Conservation (phyloP, 2,329 filamentous ascomycete genomes). For the Davidsoniella virescens region DNA sequence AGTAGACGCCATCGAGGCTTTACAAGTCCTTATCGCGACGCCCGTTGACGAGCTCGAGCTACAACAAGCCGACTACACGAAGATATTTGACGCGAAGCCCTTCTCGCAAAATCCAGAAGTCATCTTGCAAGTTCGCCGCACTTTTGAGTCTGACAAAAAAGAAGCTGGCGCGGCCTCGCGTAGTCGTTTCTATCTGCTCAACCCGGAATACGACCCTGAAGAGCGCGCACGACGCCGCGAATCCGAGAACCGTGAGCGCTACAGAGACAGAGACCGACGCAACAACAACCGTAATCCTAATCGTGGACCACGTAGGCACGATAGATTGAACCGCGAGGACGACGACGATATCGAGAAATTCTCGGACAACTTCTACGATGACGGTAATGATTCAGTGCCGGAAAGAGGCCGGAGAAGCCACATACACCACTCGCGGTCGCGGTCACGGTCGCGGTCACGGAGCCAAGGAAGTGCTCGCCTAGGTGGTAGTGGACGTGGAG, state of each 20-base stretch:
- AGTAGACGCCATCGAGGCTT: conserved; percentile 34
- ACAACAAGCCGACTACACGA: conserved; percentile 15
- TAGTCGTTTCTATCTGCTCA: conserved; percentile 82
- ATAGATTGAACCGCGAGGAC: conserved; percentile 18
- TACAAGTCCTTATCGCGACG: conserved; percentile 35
- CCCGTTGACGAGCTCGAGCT: conserved; percentile 28
- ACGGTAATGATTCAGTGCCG: conserved; percentile 32
- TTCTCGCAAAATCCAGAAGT: conserved; percentile 52
- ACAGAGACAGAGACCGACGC: conserved; percentile 38
- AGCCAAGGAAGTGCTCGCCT: not conserved
- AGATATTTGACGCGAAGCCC: conserved; percentile 44
- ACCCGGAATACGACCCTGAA: conserved; percentile 75
- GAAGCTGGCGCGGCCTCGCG: conserved; percentile 58
- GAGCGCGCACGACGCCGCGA: conserved; percentile 48
- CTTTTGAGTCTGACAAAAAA: conserved; percentile 65
- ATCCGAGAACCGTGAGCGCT: conserved; percentile 43
- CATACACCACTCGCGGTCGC: conserved; percentile 17
- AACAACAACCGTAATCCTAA: conserved; percentile 19
- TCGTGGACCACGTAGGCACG: conserved; percentile 16
- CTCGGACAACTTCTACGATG: conserved; percentile 70
- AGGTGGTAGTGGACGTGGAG: no score
- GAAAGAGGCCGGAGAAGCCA: conserved; percentile 4
- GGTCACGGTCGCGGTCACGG: conserved; percentile 13
- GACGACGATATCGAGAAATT: conserved; percentile 41
- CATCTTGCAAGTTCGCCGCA: conserved; percentile 55